Evolutionary conservation across 306 rosid species (phyloP).

Genomic region (Biancaea sappan): DNA sequence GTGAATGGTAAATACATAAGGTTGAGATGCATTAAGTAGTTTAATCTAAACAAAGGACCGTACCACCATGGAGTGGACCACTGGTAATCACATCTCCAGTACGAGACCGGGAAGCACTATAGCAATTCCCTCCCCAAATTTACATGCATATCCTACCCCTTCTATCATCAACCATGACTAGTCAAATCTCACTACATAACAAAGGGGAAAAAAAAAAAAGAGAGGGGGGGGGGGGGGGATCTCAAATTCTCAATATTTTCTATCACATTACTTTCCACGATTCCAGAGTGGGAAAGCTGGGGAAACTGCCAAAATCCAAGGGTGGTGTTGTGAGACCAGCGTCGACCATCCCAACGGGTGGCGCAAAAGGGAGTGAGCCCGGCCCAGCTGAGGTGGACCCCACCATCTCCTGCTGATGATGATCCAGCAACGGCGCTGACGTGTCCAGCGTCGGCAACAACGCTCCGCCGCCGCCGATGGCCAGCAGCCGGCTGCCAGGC

Average conservation of each 20-base stretch:
- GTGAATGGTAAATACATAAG: constrained; percentile 27
- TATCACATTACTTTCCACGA: constrained; percentile 88
- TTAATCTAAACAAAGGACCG: constrained; percentile 23
- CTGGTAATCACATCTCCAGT: constrained; percentile 21
- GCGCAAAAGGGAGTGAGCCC: constrained; percentile 32
- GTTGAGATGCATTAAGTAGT: constrained; percentile 17
- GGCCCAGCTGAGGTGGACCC: constrained; percentile 36
- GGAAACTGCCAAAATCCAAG: constrained; percentile 65
- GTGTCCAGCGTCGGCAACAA: constrained; percentile 91
- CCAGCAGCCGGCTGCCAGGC: not conserved
- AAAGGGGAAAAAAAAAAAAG: not conserved
- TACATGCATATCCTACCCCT: constrained; percentile 40
- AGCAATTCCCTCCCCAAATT: constrained; percentile 36
- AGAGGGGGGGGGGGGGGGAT: not conserved
- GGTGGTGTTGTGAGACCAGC: constrained; percentile 37
- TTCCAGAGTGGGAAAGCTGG: constrained; percentile 85
- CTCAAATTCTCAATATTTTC: too few species aligned
- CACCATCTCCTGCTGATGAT: constrained; percentile 40
- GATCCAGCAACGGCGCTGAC: constrained; percentile 70
- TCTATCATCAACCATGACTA: too few species aligned
- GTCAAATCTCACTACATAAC: too few species aligned
- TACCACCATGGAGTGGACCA: constrained; percentile 15
- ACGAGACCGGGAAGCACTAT: constrained; percentile 6
- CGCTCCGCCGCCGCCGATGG: constrained; percentile 24
- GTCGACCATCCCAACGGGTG: constrained; percentile 12